Base-by-base conservation (phyloP, 495 filamentous ascomycete species). In the Massariosphaeria phaeospora region DNA sequence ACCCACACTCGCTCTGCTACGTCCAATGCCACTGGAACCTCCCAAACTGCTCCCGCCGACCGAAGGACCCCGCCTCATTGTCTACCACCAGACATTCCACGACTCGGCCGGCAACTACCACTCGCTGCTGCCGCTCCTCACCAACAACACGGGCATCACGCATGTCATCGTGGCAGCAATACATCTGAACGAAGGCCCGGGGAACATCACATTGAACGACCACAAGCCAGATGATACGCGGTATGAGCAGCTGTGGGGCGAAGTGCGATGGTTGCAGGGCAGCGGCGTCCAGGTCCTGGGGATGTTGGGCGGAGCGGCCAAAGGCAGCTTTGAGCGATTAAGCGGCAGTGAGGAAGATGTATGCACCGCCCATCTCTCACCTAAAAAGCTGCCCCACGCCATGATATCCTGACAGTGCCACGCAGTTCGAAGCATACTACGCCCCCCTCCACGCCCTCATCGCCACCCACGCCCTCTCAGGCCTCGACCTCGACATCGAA, bases 51-150 rank as follows among this genome's bases (percentile, higher is more conserved):
- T 65, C 38, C 56, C 66, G 34, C 43, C 46, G 10, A 5, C 11
- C 30, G 24, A 59, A 35, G 57, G 58, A 6, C 70, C 70, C 3
- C 59, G 71, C n/a, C 48, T 75, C 12, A 52, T 73, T 21, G 35
- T 75, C 27, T 76, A 76, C 61, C 60, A 65, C 15, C 73, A 76
- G 55, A 76, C 73, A 12, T 70, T 73, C 61, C 69, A 71, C 38
- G 50, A 52, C 6, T 35, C 52, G 2, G 52, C 59, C 17, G 66
- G 65, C 29, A 63, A 62, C 20, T 61, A 66, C 11, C 57, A 72
- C 23, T 74, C 73, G 2, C 63, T 75, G 1, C 70, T 76, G 0
- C 73, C 73, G 3, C 69, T 76, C 40, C 52, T 76, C 18, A 63
- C 70, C 9, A 55, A 74, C 29, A 57, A 67, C 25, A 76, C 73